phyloP scores from a whole-genome alignment of 345 rosid species.

The Limnanthes douglasii region DNA sequence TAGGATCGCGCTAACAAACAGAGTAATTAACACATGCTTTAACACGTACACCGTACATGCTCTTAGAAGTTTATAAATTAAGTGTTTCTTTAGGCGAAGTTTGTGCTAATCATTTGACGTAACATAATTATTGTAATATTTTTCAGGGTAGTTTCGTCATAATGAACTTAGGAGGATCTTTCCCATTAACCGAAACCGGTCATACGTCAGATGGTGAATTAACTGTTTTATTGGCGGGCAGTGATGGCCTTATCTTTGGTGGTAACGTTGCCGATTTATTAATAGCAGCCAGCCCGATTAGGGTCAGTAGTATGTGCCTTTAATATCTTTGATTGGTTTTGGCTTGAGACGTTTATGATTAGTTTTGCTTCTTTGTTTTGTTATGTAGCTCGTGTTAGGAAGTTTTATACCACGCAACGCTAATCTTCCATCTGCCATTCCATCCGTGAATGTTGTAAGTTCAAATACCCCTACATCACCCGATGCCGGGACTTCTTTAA shows the following conservation, averaged over 20 bases:
- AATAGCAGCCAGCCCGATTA: conserved; percentile 51
- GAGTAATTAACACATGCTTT: no score
- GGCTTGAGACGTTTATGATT: no score
- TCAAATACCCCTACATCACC: conserved; percentile 22
- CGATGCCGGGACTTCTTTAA: conserved; percentile 6
- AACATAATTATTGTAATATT: no score
- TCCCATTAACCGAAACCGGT: conserved; percentile 20
- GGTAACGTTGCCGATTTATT: conserved; percentile 45
- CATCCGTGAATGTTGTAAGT: conserved; percentile 8
- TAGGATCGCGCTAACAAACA: no score
- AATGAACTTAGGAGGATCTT: conserved; percentile 37
- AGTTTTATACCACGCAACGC: no score
- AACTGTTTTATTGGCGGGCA: conserved; percentile 41
- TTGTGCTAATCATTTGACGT: no score
- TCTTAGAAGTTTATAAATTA: no score
- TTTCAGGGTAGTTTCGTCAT: conserved; percentile 55
- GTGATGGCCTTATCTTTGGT: conserved; percentile 36
- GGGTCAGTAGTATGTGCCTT: conserved; percentile 37
- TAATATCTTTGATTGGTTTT: no score
- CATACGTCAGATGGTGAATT: conserved; percentile 24
- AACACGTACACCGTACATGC: no score
- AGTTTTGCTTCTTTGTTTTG: not conserved
- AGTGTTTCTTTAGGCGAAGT: no score
- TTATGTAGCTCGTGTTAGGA: no score
- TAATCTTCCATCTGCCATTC: conserved; percentile 4